Evolutionary conservation across 2,329 filamentous ascomycete species (phyloP).

Genomic region (Fonsecaea multimorphosa): DNA sequence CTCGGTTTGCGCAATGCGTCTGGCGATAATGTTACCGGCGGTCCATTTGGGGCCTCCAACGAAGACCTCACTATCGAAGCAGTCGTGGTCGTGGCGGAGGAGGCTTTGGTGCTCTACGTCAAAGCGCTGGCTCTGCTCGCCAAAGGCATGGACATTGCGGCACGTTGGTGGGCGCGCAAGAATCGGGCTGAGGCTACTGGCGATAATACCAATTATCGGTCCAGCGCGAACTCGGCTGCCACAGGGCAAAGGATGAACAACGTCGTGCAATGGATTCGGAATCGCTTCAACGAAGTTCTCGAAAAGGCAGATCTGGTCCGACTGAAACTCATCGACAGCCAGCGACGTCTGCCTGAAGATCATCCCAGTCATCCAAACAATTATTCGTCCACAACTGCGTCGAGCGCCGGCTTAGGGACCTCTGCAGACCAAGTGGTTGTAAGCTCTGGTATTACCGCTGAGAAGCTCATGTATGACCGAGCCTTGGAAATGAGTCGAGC

Average conservation of each 20-base stretch:
- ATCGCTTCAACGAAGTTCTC: conserved; percentile 93
- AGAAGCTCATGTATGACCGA: conserved; percentile 97
- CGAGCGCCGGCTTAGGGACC: conserved; percentile 64
- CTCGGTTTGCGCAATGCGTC: conserved; percentile 42
- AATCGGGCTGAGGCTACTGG: conserved; percentile 66
- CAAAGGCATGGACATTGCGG: conserved; percentile 94
- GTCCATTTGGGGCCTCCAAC: conserved; percentile 50
- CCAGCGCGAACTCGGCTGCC: conserved; percentile 56
- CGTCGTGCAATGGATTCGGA: conserved; percentile 93
- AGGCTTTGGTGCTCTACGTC: conserved; percentile 93
- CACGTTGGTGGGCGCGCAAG: conserved; percentile 86
- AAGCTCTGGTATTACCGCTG: conserved; percentile 87
- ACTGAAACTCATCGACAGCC: conserved; percentile 82
- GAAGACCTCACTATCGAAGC: conserved; percentile 86
- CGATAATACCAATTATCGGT: conserved; percentile 51
- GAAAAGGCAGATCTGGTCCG: conserved; percentile 97
- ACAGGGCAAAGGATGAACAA: conserved; percentile 79
- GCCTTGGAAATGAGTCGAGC: conserved; percentile 95
- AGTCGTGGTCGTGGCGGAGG: conserved; percentile 84
- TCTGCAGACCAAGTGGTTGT: conserved; percentile 80
- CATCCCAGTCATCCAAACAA: conserved; percentile 88
- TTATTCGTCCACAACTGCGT: conserved; percentile 65
- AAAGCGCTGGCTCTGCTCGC: conserved; percentile 89
- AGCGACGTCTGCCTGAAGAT: conserved; percentile 79
- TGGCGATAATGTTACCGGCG: conserved; percentile 42